phyloP scores from a whole-genome alignment of 306 rosid genomes.

The Hylodesmum podocarpum region DNA sequence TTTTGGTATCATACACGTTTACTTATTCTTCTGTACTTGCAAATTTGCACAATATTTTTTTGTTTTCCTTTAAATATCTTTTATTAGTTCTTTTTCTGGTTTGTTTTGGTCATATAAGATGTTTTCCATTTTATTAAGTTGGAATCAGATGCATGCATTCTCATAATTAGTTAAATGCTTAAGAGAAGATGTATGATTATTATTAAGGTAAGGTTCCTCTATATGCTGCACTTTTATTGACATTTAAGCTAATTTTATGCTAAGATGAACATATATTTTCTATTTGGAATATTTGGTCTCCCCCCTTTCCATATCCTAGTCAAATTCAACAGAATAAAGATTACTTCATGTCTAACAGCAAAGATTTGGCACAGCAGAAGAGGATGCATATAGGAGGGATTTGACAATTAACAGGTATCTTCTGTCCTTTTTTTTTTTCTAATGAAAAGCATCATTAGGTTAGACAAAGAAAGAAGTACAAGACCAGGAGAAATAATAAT shows the following conservation, averaged over 20 bases:
- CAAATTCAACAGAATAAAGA: constrained; percentile 20
- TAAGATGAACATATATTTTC: neutral
- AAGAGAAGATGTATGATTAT: neutral
- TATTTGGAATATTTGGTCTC: constrained; percentile 21
- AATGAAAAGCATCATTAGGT: neutral
- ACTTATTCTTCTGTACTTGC: neutral
- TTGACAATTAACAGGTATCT: constrained; percentile 86
- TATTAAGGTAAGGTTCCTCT: neutral
- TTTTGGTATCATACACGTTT: neutral
- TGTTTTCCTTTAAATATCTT: neutral
- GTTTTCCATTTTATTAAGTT: neutral
- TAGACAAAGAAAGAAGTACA: neutral
- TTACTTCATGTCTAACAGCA: constrained; percentile 56
- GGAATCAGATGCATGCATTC: neutral
- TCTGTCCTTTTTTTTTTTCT: neutral
- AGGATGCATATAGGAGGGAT: constrained; percentile 97
- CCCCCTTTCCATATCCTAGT: neutral
- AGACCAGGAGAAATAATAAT: neutral
- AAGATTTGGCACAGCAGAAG: constrained; percentile 81
- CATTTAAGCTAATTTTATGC: constrained; percentile 18
- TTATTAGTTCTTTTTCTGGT: neutral
- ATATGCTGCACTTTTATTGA: neutral
- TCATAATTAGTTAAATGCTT: neutral
- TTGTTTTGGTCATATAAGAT: neutral
- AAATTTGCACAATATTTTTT: neutral